phyloP scores from a whole-genome alignment of 495 filamentous ascomycete species.

The Podospora fimiseda region DNA sequence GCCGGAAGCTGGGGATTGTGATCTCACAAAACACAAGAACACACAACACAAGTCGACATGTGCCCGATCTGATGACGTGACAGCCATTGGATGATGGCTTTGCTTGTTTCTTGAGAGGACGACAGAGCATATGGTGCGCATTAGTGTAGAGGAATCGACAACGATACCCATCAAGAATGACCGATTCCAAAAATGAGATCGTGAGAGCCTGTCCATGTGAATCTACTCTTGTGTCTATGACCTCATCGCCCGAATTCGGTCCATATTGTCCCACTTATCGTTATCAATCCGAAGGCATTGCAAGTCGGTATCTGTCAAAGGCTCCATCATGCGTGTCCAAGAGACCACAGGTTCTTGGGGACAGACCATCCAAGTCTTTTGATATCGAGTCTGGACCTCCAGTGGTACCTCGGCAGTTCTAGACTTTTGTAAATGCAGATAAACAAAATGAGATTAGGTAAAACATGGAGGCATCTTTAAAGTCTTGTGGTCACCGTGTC shows the following conservation, averaged over 20 bases:
- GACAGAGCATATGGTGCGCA: neutral
- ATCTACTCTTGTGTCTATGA: neutral
- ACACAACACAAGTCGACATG: conserved; percentile 1
- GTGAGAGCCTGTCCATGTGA: neutral
- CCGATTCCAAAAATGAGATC: neutral
- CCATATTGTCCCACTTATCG: no score
- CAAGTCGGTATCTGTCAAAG: no score
- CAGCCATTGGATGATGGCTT: neutral
- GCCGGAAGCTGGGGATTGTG: conserved; percentile 16
- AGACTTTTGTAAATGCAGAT: no score
- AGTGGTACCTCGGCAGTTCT: no score
- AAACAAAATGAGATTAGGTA: no score
- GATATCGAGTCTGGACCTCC: no score
- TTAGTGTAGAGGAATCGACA: neutral
- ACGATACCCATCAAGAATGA: neutral
- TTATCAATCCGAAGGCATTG: neutral
- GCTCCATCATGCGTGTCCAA: no score
- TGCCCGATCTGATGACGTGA: conserved; percentile 5
- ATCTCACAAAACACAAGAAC: conserved; percentile 7
- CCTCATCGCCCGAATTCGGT: neutral
- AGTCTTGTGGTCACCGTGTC: no score
- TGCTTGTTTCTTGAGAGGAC: neutral
- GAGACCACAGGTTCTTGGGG: no score
- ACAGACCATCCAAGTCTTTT: no score
- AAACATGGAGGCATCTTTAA: no score